These are phyloP conservation scores for Cyberlindnera petersonii DNA, from an alignment of 805 yeast genomes.

Conservation along the genomic window DNA sequence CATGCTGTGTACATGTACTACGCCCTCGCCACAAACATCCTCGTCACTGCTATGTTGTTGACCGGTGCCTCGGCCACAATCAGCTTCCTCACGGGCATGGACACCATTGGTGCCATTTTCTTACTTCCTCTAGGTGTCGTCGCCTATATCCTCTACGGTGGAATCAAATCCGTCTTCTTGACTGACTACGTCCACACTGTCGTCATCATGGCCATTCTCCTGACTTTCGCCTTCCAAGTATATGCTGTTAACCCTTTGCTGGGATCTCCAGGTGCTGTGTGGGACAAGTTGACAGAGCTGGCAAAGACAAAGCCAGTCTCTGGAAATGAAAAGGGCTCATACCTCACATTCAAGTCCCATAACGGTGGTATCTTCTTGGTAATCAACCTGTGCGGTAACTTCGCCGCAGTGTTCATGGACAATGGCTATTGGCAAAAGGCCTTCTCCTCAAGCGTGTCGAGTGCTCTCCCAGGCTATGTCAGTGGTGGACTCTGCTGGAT, in stretches of 20 bases:
- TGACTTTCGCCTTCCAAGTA: slow-evolving; percentile 77
- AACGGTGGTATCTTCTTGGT: slow-evolving; percentile 88
- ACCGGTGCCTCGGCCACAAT: slow-evolving; percentile 90
- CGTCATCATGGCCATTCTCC: slow-evolving; percentile 68
- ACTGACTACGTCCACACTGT: slow-evolving; percentile 83
- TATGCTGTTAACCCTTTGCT: slow-evolving; percentile 64
- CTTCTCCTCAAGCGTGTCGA: slow-evolving; percentile 77
- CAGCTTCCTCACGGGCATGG: slow-evolving; percentile 75
- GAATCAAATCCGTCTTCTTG: slow-evolving; percentile 75
- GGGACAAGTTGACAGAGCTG: slow-evolving; percentile 63
- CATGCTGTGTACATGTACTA: slow-evolving; percentile 71
- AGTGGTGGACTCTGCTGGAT: slow-evolving; percentile 90
- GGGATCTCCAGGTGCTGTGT: slow-evolving; percentile 82
- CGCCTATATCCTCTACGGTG: slow-evolving; percentile 74
- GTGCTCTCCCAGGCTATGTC: slow-evolving; percentile 84
- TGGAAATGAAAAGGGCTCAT: slow-evolving; percentile 85
- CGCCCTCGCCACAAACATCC: slow-evolving; percentile 81
- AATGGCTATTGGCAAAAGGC: slow-evolving; percentile 90
- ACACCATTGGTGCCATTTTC: slow-evolving; percentile 77
- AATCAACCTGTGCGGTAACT: slow-evolving; percentile 83
- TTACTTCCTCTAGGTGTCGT: slow-evolving; percentile 78
- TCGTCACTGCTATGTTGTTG: slow-evolving; percentile 88
- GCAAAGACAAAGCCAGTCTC: slow-evolving; percentile 60
- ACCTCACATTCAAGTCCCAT: slow-evolving; percentile 80
- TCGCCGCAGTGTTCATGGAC: slow-evolving; percentile 84